Evolutionary conservation across 352 stramenopile species (phyloP).

Genomic region (Globisporangium paddicum): DNA sequence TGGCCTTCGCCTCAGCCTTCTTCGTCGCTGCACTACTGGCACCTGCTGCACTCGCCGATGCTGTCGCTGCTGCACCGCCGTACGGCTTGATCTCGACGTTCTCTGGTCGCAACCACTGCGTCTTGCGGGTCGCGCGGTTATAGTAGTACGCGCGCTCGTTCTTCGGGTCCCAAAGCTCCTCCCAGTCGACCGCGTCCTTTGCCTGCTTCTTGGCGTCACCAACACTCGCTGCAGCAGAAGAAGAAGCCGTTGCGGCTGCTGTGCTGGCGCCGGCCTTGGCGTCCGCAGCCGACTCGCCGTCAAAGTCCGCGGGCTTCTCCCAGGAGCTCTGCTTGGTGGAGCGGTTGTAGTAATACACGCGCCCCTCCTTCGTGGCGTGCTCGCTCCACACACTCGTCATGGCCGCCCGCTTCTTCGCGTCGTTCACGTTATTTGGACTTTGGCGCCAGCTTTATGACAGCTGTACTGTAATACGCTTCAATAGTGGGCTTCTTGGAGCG

Average conservation of each 20-base stretch:
- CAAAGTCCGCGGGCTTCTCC: slow-evolving; percentile 78
- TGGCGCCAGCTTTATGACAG: background rate
- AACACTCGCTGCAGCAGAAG: background rate
- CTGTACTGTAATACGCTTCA: background rate
- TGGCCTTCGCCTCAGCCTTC: slow-evolving; percentile 18
- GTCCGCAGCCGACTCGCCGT: slow-evolving; percentile 31
- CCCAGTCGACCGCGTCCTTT: slow-evolving; percentile 44
- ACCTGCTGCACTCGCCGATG: slow-evolving; percentile 15
- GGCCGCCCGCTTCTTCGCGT: background rate
- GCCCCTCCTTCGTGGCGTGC: slow-evolving; percentile 82
- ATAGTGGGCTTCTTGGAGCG: background rate
- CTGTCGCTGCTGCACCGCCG: slow-evolving; percentile 20
- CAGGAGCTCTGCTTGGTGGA: slow-evolving; percentile 84
- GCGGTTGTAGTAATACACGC: slow-evolving; percentile 88
- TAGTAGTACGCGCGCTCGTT: slow-evolving; percentile 86
- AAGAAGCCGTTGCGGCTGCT: background rate
- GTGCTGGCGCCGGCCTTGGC: background rate
- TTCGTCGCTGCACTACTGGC: slow-evolving; percentile 4
- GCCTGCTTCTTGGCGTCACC: slow-evolving; percentile 16
- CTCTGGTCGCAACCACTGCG: slow-evolving; percentile 77
- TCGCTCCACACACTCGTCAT: slow-evolving; percentile 69
- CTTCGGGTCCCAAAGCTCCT: slow-evolving; percentile 86
- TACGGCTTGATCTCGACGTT: slow-evolving; percentile 74
- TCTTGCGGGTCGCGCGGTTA: slow-evolving; percentile 75
- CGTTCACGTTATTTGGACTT: background rate